These are phyloP conservation scores for Amylostereum areolatum DNA, from an alignment of 1,284 basidiomycete genomes.

Conservation along the genomic window DNA sequence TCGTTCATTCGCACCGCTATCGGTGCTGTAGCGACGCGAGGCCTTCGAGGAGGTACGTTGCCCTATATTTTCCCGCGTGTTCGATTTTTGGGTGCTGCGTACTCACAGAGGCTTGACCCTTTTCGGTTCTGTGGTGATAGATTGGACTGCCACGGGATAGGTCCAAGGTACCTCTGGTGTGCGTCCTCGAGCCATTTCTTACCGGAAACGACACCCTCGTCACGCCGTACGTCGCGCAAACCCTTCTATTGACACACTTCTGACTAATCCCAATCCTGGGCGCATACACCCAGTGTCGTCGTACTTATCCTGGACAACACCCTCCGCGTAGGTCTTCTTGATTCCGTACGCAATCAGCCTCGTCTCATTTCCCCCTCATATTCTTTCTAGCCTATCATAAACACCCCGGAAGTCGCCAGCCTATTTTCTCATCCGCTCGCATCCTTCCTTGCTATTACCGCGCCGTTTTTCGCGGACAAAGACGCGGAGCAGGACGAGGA, in stretches of 20 bases:
- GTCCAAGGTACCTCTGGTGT: conserved; percentile 64
- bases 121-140: conserved; percentile 30
- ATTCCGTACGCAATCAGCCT: not conserved
- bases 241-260: too few relatives aligned
- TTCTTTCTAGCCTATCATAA: conserved; percentile 65
- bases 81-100: too few relatives aligned
- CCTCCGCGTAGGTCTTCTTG: conserved; percentile 41
- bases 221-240: conserved; percentile 74
- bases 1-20: not conserved
- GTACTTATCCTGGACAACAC: conserved; percentile 74
- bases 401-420: conserved; percentile 67
- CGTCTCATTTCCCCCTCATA: conserved; percentile 2
- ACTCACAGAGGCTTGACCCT: too few relatives aligned
- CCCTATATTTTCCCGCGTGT: not conserved
- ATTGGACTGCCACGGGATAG: conserved; percentile 74
- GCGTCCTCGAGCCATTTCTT: conserved; percentile 71
- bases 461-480: conserved; percentile 26
- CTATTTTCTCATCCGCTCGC: conserved; percentile 80
- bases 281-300: conserved; percentile 52
- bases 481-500: not conserved
- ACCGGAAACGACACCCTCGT: conserved; percentile 69
- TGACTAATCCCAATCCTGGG: too few relatives aligned
- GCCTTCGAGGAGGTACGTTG: conserved; percentile 63
- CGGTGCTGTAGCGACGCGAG: conserved; percentile 58
- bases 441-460: conserved; percentile 65